phyloP scores from a whole-genome alignment of 176 grass and related monocot genomes.

The Aegilops sharonensis region DNA sequence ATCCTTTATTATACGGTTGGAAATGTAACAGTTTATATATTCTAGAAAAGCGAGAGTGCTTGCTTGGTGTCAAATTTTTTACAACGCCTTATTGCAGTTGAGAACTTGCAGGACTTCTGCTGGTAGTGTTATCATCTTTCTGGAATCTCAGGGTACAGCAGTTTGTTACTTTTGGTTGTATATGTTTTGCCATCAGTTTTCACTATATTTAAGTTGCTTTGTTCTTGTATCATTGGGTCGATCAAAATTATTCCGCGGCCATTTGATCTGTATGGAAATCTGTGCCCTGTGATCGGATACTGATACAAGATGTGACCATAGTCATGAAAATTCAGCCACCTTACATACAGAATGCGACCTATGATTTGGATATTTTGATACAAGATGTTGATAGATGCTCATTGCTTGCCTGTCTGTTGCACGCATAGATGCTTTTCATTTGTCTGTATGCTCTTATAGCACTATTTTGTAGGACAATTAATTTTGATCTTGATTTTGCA shows the following conservation, averaged over 20 bases:
- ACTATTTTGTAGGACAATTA: too few relatives aligned
- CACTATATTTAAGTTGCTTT: background rate
- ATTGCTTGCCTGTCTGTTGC: background rate
- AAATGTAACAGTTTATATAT: background rate
- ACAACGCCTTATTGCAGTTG: background rate
- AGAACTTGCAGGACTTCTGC: background rate
- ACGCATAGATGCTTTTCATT: background rate
- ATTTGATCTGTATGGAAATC: background rate
- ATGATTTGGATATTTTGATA: background rate
- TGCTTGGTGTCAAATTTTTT: background rate
- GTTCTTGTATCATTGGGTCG: background rate
- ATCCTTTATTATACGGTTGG: background rate
- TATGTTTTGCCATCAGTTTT: background rate
- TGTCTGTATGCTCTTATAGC: too few relatives aligned
- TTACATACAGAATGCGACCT: background rate
- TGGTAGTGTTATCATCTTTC: background rate
- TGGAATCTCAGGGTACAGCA: background rate
- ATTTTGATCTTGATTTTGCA: too few relatives aligned
- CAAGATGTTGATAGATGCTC: background rate
- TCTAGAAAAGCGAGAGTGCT: background rate
- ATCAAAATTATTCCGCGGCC: background rate
- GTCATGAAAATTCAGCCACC: background rate
- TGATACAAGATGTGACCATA: background rate
- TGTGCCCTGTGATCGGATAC: background rate
- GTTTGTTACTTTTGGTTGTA: background rate